phyloP scores from a whole-genome alignment of 2,329 filamentous ascomycete genomes.

The Parasarocladium wereldwijsianum region DNA sequence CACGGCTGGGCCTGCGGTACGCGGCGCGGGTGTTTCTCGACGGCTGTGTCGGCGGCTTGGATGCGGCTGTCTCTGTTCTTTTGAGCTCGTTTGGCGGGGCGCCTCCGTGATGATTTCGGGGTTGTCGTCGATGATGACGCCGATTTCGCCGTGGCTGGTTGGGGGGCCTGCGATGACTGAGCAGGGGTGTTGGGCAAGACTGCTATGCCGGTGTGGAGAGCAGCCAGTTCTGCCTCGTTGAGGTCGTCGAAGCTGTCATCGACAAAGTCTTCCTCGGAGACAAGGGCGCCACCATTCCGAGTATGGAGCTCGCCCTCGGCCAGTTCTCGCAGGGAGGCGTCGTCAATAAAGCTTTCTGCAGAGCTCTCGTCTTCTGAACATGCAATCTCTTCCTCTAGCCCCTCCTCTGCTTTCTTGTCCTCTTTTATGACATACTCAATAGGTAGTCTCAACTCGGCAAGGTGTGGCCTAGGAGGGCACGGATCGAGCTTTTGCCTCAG shows the following conservation, averaged over 20 bases:
- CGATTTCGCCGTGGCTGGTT: not conserved
- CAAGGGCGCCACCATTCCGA: not conserved
- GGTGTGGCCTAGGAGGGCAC: constrained; percentile 53
- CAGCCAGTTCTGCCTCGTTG: constrained; percentile 3
- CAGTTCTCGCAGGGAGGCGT: no score
- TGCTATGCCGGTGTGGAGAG: constrained; percentile 1
- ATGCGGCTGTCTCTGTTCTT: constrained; percentile 24
- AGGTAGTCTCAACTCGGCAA: constrained; percentile 51
- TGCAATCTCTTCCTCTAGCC: constrained; percentile 4
- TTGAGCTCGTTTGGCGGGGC: constrained; percentile 6
- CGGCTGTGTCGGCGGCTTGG: constrained; percentile 24
- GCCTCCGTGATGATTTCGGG: not conserved
- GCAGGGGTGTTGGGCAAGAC: not conserved
- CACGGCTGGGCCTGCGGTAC: constrained; percentile 13
- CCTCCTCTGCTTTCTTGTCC: constrained; percentile 25
- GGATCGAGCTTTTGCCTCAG: constrained; percentile 53
- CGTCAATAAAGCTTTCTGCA: constrained; percentile 1
- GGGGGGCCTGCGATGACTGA: not conserved
- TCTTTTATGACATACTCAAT: no score
- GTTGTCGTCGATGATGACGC: constrained; percentile 2
- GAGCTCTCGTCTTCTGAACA: constrained; percentile 17
- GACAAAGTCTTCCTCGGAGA: constrained; percentile 2
- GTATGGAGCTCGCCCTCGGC: no score
- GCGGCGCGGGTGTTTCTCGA: constrained; percentile 18
- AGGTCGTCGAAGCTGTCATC: constrained; percentile 5